Conservation (phyloP, 257 asterid species). For the Scutellaria minor region DNA sequence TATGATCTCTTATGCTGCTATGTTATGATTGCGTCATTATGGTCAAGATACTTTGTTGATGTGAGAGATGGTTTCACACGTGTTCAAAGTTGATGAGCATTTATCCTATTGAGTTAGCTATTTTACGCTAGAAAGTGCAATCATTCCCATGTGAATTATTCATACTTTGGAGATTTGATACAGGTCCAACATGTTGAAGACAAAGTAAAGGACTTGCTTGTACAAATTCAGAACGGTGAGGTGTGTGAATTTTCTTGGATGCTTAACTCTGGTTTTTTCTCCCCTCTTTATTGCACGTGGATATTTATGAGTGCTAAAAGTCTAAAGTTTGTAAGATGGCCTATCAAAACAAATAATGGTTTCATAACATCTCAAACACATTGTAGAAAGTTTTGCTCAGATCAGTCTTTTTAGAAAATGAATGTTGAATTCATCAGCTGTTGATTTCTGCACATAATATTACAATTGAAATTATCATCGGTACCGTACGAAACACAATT, state of each 20-base stretch:
- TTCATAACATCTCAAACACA: too few species aligned
- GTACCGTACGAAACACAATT: too few species aligned
- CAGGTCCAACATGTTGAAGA: slow-evolving; percentile 80
- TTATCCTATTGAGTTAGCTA: neutral
- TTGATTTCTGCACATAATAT: too few species aligned
- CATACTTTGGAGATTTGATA: slow-evolving; percentile 30
- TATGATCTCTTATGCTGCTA: too few species aligned
- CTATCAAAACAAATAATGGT: too few species aligned
- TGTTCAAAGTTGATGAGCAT: neutral
- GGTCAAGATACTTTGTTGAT: neutral
- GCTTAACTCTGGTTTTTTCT: slow-evolving; percentile 14
- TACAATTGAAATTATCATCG: too few species aligned
- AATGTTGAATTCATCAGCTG: too few species aligned
- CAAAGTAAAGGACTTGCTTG: slow-evolving; percentile 65
- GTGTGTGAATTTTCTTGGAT: slow-evolving; percentile 44
- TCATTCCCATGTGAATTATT: neutral
- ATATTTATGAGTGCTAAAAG: neutral
- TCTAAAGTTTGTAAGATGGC: too few species aligned
- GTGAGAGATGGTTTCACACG: neutral
- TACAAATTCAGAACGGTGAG: slow-evolving; percentile 71
- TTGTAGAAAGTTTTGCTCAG: too few species aligned
- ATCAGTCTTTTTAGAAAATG: too few species aligned
- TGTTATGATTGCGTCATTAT: too few species aligned
- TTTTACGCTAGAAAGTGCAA: neutral
- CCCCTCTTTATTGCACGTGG: slow-evolving; percentile 13